Conservation (phyloP, 192 early-diverging fungal species). For the Linnemannia elongata region DNA sequence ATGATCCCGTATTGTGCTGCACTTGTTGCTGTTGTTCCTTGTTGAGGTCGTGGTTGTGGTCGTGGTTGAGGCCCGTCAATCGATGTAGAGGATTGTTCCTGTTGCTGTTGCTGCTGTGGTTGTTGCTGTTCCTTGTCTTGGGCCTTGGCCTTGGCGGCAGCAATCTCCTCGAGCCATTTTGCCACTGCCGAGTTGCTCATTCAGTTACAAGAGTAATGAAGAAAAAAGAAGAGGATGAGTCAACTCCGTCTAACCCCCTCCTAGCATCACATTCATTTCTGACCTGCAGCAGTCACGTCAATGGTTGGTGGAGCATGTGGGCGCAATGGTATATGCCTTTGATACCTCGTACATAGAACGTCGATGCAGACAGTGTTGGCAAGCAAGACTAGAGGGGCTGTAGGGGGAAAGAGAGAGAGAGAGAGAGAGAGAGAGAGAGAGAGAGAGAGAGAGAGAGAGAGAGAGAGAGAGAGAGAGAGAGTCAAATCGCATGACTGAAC, state of each 20-base stretch:
- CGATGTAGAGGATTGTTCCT: neutral
- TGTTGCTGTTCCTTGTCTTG: slow-evolving; percentile 11
- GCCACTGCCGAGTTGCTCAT: slow-evolving; percentile 38
- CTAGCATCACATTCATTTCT: neutral
- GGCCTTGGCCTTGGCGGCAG: slow-evolving; percentile 39
- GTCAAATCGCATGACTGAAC: too few relatives aligned
- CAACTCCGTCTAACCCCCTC: neutral
- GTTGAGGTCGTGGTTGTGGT: neutral
- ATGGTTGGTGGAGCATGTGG: too few relatives aligned
- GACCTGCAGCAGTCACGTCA: too few relatives aligned
- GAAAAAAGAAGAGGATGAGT: slow-evolving; percentile 16
- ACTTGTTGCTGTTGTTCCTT: neutral
- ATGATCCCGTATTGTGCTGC: slow-evolving; percentile 31
- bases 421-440: too few relatives aligned
- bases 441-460: too few relatives aligned
- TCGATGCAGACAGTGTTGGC: too few relatives aligned
- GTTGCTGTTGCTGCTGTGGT: neutral
- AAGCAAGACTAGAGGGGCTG: too few relatives aligned
- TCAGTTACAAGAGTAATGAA: neutral
- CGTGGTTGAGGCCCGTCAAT: neutral
- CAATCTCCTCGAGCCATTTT: slow-evolving; percentile 50
- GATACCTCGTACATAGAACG: too few relatives aligned
- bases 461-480: too few relatives aligned
- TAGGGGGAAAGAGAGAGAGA: too few relatives aligned
- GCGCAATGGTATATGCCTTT: too few relatives aligned